Percentiles rank a stretch among this genome's conserved stretches.
These are phyloP conservation scores for Pyrus hybrid DNA, from an alignment of 331 rosid species.

Conservation along the genomic window DNA sequence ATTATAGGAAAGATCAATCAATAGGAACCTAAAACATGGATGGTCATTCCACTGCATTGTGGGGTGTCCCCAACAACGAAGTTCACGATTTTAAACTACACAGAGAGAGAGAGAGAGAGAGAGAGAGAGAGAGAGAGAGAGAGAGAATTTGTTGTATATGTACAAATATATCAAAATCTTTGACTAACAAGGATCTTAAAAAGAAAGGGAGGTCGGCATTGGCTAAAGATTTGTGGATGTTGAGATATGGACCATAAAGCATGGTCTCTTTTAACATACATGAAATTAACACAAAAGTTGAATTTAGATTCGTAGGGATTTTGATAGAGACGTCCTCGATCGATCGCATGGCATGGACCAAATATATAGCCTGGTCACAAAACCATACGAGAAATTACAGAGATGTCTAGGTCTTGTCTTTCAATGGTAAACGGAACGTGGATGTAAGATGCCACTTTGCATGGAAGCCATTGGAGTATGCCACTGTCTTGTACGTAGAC, in stretches of 20 bases:
- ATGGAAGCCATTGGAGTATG: constrained; percentile 17
- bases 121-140: too few species aligned
- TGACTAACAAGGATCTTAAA: neutral
- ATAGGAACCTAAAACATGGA: neutral
- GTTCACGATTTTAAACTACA: neutral
- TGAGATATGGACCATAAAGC: constrained; percentile 17
- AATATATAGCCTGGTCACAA: constrained; percentile 18
- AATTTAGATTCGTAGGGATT: constrained; percentile 20
- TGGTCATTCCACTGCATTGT: neutral
- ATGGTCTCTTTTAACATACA: constrained; percentile 12
- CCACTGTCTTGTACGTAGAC: constrained; percentile 17
- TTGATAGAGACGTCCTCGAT: constrained; percentile 1
- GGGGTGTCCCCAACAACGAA: neutral
- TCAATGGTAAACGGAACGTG: constrained; percentile 25
- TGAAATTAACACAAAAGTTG: constrained; percentile 4
- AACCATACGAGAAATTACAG: constrained; percentile 25
- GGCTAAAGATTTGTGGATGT: constrained; percentile 2
- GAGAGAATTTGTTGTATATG: neutral
- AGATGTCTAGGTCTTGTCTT: constrained; percentile 25
- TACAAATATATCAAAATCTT: neutral
- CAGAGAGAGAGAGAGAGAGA: too few species aligned
- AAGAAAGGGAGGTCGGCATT: neutral
- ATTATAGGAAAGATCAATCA: neutral
- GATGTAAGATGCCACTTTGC: constrained; percentile 23
- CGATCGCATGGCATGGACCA: constrained; percentile 20